A percentile compares a stretch with the other conserved stretches of the same genome.
Conservation (phyloP, 257 asterid genomes). For the Solanum ossicruentum region DNA sequence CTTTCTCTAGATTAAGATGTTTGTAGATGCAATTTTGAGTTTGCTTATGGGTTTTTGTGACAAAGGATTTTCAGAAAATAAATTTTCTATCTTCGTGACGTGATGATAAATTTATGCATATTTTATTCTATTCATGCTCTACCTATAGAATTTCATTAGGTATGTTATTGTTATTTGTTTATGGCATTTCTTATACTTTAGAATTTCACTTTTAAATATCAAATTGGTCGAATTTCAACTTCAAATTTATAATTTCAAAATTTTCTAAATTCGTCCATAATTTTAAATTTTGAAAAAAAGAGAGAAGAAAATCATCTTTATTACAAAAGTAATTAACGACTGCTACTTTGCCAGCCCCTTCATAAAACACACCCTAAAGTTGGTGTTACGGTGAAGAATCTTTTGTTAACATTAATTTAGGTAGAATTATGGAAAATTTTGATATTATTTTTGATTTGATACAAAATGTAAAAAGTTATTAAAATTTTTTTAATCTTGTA, state of each 20-base stretch:
- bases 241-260: background rate
- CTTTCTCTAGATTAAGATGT: background rate
- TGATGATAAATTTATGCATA: no score
- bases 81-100: no score
- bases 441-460: background rate
- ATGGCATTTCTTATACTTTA: no score
- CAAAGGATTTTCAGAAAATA: no score
- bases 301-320: background rate
- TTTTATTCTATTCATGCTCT: accelerated
- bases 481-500: no score
- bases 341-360: background rate
- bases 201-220: background rate
- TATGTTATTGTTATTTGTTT: no score
- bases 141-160: no score
- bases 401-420: background rate
- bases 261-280: background rate
- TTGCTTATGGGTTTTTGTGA: no score
- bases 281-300: background rate
- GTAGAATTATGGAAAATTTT: background rate
- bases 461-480: no score
- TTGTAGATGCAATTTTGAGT: no score
- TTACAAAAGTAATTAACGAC: background rate
- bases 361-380: background rate
- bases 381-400: background rate
- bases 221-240: background rate